phyloP scores from a whole-genome alignment of 2,329 filamentous ascomycete genomes.

The Orbilia ellipsospora region DNA sequence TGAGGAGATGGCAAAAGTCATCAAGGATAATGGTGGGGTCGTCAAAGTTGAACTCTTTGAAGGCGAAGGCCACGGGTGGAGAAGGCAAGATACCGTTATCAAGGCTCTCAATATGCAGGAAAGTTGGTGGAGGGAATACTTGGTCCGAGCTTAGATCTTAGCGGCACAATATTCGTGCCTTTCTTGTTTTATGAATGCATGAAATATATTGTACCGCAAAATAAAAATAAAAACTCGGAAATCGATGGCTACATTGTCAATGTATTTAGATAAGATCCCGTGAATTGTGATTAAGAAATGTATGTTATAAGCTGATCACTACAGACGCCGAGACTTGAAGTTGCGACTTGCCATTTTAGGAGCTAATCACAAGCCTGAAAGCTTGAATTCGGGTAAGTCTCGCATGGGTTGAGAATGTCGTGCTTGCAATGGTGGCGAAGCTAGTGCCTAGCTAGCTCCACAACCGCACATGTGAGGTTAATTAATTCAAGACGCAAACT shows the following conservation, averaged over 20 bases:
- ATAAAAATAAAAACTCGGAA: too few species aligned
- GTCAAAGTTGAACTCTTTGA: slow-evolving; percentile 66
- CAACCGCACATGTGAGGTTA: neutral
- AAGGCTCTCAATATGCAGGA: slow-evolving; percentile 65
- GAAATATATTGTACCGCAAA: too few species aligned
- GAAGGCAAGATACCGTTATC: slow-evolving; percentile 63
- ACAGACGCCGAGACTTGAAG: too few species aligned
- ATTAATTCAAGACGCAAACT: neutral
- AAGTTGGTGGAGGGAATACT: slow-evolving; percentile 65
- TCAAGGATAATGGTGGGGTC: slow-evolving; percentile 63
- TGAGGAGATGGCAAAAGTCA: slow-evolving; percentile 66
- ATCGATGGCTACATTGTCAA: too few species aligned
- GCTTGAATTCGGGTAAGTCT: neutral
- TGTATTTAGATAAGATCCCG: too few species aligned
- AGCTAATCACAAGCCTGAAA: slow-evolving; percentile 17
- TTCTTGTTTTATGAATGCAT: too few species aligned
- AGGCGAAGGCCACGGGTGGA: slow-evolving; percentile 68
- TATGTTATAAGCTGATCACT: too few species aligned
- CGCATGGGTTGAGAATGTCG: neutral
- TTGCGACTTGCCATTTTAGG: neutral
- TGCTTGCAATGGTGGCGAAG: slow-evolving; percentile 7
- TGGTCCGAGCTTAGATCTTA: slow-evolving; percentile 59
- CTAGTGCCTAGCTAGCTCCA: neutral
- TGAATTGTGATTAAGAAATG: too few species aligned
- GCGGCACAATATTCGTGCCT: neutral